Evolutionary conservation across 345 rosid genomes (phyloP).

Genomic region (Citrus cavaleriei): DNA sequence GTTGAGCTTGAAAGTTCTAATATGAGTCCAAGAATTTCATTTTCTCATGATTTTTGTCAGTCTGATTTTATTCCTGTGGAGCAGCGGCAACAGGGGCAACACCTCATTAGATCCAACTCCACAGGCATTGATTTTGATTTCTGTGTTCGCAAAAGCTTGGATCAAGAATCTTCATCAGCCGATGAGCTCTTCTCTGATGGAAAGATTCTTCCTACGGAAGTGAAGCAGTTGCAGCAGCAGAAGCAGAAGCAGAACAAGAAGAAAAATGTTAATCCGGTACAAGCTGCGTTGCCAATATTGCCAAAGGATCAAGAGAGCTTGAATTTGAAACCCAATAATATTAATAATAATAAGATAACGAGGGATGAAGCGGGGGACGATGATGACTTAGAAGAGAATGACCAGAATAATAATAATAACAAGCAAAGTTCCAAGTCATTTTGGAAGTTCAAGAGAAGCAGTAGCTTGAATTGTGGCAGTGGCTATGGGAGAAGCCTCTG

Average conservation of each 20-base stretch:
- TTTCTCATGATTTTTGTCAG: constrained; percentile 63
- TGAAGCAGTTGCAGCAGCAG: constrained; percentile 28
- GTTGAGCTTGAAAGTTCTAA: constrained; percentile 54
- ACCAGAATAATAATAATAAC: neutral
- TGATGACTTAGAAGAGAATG: constrained; percentile 22
- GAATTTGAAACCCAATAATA: constrained; percentile 21
- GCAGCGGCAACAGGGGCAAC: constrained; percentile 53
- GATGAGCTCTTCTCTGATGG: constrained; percentile 57
- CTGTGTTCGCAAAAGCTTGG: constrained; percentile 40
- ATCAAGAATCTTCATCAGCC: constrained; percentile 47
- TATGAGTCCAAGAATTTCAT: constrained; percentile 77
- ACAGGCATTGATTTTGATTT: constrained; percentile 53
- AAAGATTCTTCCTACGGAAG: constrained; percentile 47
- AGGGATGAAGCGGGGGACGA: constrained; percentile 27
- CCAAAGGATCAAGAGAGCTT: constrained; percentile 10
- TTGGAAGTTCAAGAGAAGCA: constrained; percentile 77
- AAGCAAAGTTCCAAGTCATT: constrained; percentile 62
- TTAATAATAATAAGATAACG: neutral
- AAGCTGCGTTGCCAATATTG: neutral
- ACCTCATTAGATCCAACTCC: constrained; percentile 38
- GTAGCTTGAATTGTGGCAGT: constrained; percentile 70
- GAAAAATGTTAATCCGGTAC: neutral
- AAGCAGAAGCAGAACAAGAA: neutral
- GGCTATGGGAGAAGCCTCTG: constrained; percentile 67
- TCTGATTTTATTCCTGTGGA: constrained; percentile 51